Base-by-base conservation (phyloP, 768 basidiomycete species). In the Lactifluus subvellereus region DNA sequence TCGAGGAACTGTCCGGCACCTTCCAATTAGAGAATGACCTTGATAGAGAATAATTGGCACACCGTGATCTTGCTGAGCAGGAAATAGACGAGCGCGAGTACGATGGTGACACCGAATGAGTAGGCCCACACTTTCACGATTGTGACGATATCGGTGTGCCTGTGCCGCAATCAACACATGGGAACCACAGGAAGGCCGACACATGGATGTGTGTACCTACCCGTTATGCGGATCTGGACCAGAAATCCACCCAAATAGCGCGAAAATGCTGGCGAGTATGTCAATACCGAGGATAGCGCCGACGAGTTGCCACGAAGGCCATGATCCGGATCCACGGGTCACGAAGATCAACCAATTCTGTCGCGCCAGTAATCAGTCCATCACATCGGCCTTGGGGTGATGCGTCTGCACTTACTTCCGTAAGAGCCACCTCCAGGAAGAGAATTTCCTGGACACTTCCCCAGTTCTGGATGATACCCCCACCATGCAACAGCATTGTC, bases 351-450 rank as follows among this genome's bases (percentile, higher is more conserved):
- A 38, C 69, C 67, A 71, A 47, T 67, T 69, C 70, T 67, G 51
- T 37, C 18, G 35, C 37, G 22, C n/a, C 18, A 38, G 16, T 30
- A 11, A 22, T 51, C 54, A 57, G 11, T 20, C 13, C 13, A 7
- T 35, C 38, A 56, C 33, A 60, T 16, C 20, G 6, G 33, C 13
- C 20, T 49, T 27, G 2, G 30, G 30, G 16, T 16, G 18, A 33
- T 40, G 40, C 42, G 10, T 8, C 18, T 18, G 0, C 38, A 54
- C 55, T 54, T 60, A 75, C 75, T 70, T 81, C 79, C 2, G 79
- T 81, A 20, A 81, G 70, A 2, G 79, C 77, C 9, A 81, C 79
- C 64, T 81, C 76, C 22, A 80, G 71, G 73, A 80, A 80, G 35
- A 81, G 64, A 43, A 80, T 73, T 60, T 78, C 78, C 66, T 79